Percentiles rank a stretch among this genome's conserved stretches.
phyloP scores from a whole-genome alignment of 306 rosid genomes.

The Begonia loranthoides region DNA sequence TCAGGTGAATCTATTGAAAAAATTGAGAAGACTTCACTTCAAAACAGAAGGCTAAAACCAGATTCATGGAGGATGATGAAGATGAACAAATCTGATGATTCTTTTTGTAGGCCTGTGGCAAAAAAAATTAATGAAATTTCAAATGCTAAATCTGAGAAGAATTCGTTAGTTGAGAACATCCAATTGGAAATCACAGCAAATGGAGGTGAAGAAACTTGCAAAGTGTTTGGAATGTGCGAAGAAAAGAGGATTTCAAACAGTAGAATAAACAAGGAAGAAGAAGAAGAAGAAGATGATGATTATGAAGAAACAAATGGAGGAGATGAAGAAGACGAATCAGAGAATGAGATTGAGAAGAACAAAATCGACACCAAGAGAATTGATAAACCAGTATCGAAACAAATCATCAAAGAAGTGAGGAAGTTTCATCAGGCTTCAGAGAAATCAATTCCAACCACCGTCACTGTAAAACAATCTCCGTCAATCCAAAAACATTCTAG shows the following conservation, averaged over 20 bases:
- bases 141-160: constrained; percentile 10
- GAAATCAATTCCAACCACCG: neutral
- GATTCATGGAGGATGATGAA: constrained; percentile 16
- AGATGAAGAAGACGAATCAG: constrained; percentile 9
- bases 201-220: constrained; percentile 28
- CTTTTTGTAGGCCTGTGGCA: neutral
- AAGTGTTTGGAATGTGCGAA: constrained; percentile 42
- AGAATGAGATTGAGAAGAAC: constrained; percentile 24
- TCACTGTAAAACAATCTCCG: constrained; percentile 17
- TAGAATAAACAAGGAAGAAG: constrained; percentile 4
- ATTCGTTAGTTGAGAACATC: constrained; percentile 20
- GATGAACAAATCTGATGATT: neutral
- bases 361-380: constrained; percentile 57
- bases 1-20: constrained; percentile 17
- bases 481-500: constrained; percentile 16
- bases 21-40: constrained; percentile 16
- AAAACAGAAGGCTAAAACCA: constrained; percentile 40
- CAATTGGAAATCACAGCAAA: constrained; percentile 18
- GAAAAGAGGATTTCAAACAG: constrained; percentile 36
- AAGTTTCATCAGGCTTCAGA: constrained; percentile 14
- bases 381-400: constrained; percentile 17
- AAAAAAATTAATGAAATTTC: constrained; percentile 1
- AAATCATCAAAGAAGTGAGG: constrained; percentile 19
- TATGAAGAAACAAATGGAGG: constrained; percentile 15
- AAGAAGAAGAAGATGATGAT: constrained; percentile 5